Base-by-base conservation (phyloP, 176 grass and related monocot genomes). In the Carex scoparia region DNA sequence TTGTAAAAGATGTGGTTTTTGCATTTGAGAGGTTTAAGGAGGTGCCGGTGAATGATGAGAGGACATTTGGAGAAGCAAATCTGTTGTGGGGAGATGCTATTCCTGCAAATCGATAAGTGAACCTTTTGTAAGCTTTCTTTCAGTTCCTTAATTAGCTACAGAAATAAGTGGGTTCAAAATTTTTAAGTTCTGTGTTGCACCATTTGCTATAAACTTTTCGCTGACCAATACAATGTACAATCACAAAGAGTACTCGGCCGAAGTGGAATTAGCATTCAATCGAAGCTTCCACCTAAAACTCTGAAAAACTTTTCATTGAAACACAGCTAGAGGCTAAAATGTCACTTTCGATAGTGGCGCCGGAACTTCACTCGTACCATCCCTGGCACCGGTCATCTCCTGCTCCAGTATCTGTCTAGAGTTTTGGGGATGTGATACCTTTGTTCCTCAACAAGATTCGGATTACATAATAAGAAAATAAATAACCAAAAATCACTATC, bases 31-130 rank as follows among this genome's bases (percentile, higher is more conserved):
- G 89, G 60, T 73, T 85, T 91, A 94, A 53, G 49, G 93, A 88
- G 72, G 83, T 10, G 69, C 93, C 91, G 4, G 23, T 44, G 79
- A 92, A 95, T 31, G 88, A 70, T 8, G 91, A 84, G 48, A 81
- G 86, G 14, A 89, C 66, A 66, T 69, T 51, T 51, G 30, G 12
- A 69, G 81, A 65, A 30, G 55, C 30, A 33, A 54, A 57, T 83
- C 56, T 88, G 53, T 81, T 82, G 68, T 88, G 70, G 12, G 84
- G 27, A 83, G 62, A 33, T 65, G 76, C 67, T 55, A 84, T 84
- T 28, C 78, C 64, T 76, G 84, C 86, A 16, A 79, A 12, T 38
- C 23, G 51, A 92, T 56, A 70, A 76, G 14, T 31, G 19, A 68
- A 81, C 15, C 53, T 54, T 42, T 3, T 71, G 37, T 71, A 13